These are phyloP conservation scores for Psilocybe cubensis DNA, from an alignment of 768 basidiomycete genomes.

Conservation along the genomic window DNA sequence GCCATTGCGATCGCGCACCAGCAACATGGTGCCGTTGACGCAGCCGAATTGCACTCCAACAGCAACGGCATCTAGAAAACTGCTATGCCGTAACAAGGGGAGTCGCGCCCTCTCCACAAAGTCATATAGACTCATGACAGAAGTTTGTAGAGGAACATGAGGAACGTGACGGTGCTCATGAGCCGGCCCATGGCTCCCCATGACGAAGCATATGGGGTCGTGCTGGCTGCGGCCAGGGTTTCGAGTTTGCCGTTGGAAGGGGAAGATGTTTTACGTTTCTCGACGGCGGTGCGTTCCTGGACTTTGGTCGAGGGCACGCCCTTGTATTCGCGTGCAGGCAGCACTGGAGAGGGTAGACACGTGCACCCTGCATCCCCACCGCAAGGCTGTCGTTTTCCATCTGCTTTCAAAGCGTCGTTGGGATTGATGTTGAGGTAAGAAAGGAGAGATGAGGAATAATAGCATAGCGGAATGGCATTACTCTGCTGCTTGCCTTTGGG, in stretches of 20 bases:
- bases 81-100: not conserved
- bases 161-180: slow-evolving; percentile 27
- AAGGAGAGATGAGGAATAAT: not conserved
- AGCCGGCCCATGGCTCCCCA: slow-evolving; percentile 28
- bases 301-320: too few species aligned
- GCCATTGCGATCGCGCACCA: too few species aligned
- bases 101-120: not conserved
- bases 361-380: not conserved
- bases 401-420: not conserved
- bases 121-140: slow-evolving; percentile 22
- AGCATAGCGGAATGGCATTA: not conserved
- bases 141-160: slow-evolving; percentile 30
- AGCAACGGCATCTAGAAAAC: not conserved
- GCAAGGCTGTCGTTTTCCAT: not conserved
- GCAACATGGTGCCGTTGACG: too few species aligned
- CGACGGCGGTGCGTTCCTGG: too few species aligned
- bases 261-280: not conserved
- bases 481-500: slow-evolving; percentile 4
- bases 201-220: slow-evolving; percentile 23
- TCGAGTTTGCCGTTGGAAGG: slow-evolving; percentile 12
- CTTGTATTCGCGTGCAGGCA: not conserved
- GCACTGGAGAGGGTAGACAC: not conserved
- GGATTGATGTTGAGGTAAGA: not conserved
- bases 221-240: slow-evolving; percentile 11
- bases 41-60: too few species aligned